These are phyloP conservation scores for Ailanthus altissimus DNA, from an alignment of 345 rosid genomes.

Conservation along the genomic window DNA sequence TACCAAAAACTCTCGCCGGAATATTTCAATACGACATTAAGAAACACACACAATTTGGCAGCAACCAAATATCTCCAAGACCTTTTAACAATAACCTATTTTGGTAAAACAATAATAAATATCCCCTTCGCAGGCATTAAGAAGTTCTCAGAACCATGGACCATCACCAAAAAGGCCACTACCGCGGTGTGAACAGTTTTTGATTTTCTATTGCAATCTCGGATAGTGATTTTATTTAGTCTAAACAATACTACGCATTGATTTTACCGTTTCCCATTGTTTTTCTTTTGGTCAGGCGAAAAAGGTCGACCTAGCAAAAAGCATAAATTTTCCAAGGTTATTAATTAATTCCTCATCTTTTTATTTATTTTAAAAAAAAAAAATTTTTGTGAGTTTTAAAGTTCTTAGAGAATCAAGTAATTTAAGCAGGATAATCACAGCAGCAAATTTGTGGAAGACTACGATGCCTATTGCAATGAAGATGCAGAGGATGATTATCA, in stretches of 20 bases:
- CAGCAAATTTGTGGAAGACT: constrained; percentile 49
- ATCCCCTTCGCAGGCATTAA: neutral
- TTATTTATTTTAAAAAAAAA: neutral
- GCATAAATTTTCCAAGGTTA: constrained; percentile 60
- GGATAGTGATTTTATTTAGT: neutral
- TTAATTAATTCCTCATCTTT: neutral
- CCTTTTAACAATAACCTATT: too few species aligned
- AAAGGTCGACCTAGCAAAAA: constrained; percentile 70
- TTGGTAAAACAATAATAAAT: too few species aligned
- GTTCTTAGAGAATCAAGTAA: neutral
- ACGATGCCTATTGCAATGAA: constrained; percentile 46
- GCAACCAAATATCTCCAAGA: too few species aligned
- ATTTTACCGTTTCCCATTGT: neutral
- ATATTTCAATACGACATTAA: too few species aligned
- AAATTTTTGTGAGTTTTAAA: neutral
- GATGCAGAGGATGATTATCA: constrained; percentile 67
- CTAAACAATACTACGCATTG: neutral
- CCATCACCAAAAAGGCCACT: constrained; percentile 1
- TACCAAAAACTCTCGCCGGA: too few species aligned
- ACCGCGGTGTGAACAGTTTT: neutral
- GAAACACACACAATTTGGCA: too few species aligned
- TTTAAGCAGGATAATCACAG: constrained; percentile 63
- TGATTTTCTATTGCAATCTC: neutral
- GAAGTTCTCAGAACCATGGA: neutral
- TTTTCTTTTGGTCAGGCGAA: constrained; percentile 47